phyloP scores from a whole-genome alignment of 306 rosid species.

The Albizia julibrissin region DNA sequence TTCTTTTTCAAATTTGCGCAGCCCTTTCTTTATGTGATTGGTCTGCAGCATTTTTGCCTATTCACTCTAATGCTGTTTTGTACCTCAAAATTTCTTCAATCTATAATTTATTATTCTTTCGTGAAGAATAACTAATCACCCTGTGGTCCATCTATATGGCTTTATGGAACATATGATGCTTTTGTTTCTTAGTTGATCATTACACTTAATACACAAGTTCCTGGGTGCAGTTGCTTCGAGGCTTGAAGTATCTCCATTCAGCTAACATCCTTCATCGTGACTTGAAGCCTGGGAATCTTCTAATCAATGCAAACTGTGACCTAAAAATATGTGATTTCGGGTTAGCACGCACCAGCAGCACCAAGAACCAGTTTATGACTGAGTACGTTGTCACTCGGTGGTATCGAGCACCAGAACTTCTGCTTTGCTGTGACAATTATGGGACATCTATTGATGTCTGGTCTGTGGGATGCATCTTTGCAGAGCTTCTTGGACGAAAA shows the following conservation, averaged over 20 bases:
- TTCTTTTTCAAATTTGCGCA: background rate
- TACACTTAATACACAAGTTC: conserved; percentile 35
- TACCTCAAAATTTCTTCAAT: background rate
- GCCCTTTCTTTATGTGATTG: background rate
- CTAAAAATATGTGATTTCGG: conserved; percentile 96
- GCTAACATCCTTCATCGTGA: conserved; percentile 97
- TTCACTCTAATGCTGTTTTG: conserved; percentile 18
- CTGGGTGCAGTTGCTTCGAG: conserved; percentile 79
- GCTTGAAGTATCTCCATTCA: conserved; percentile 89
- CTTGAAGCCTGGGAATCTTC: conserved; percentile 94
- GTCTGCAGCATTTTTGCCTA: conserved; percentile 13
- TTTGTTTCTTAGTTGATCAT: conserved; percentile 26
- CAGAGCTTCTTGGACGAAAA: conserved; percentile 86
- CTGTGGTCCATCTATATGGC: background rate
- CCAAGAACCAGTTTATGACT: conserved; percentile 89
- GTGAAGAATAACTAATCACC: conserved; percentile 14
- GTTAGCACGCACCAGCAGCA: conserved; percentile 78
- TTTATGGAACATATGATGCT: background rate
- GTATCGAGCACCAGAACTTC: conserved; percentile 95
- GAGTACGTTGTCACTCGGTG: conserved; percentile 97
- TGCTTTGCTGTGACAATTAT: conserved; percentile 91
- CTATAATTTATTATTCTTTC: background rate
- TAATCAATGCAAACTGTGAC: conserved; percentile 91
- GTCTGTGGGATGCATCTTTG: conserved; percentile 97
- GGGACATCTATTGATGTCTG: conserved; percentile 92